Evolutionary conservation across 2,329 filamentous ascomycete genomes (phyloP), one percentile per base, ranked within the genome.

Genomic region (Purpureocillium lavendulum): DNA sequence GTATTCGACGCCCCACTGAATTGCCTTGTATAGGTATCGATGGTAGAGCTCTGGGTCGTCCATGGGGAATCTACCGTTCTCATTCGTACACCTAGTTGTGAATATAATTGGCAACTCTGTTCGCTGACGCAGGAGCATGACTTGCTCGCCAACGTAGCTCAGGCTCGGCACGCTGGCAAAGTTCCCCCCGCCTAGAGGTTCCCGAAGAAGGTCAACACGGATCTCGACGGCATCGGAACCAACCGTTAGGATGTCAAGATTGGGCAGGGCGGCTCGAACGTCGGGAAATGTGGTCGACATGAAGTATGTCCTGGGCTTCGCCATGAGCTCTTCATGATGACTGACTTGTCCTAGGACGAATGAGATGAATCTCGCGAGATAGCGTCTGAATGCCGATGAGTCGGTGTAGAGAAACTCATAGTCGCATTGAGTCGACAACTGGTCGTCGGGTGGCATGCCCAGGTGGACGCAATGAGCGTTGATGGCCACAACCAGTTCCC

Each of bases 51-150:
- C 67, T 0, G 85, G 84, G 40, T 87, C 76, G 31, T 87, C 80
- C 83, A 89, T 89, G 1, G 87, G 87, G 46, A 92, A 94, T 17
- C 79, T 79, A 26, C 87, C 87, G 53, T 90, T 92, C 54, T 94
- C 87, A 24, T 73, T 77, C 2, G 78, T 87, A 57, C 87, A 92
- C 49, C 87, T 73, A 1, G 84, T 89, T 0, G 87, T 94, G 57
- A 90, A 90, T 41, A 94, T 88, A 55, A 94, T 87, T n/a, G 87
- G 87, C 32, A 94, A 67, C 53, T 94, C 87, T 1, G 86, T 92
- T 46, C 84, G 77, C 59, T 92, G 86, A 17, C 87, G 78, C 44
- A 94, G 62, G 2, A 87, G 66, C 84, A 90, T 89, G 40, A 94
- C 72, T 60, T 94, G 87, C 59, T 90, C 80, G 21, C 86, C 87